Conservation (phyloP, 768 basidiomycete genomes). For the Galerina sulciceps region DNA sequence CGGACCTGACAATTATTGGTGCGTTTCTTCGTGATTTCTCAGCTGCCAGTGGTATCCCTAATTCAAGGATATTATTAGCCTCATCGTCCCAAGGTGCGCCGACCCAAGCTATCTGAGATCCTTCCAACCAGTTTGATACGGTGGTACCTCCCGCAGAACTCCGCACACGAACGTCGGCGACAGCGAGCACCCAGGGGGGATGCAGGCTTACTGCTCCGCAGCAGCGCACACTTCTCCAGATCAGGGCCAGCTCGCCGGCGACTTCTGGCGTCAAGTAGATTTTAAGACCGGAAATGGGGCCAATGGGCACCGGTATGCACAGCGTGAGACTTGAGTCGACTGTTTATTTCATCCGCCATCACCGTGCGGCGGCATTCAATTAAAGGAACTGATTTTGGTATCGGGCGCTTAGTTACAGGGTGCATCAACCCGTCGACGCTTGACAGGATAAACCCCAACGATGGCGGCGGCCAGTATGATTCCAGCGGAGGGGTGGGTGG, state of each 20-base stretch:
- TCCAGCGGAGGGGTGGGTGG: constrained; percentile 57
- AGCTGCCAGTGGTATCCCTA: no score
- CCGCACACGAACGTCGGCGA: constrained; percentile 59
- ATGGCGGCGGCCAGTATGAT: constrained; percentile 62
- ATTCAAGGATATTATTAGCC: constrained; percentile 24
- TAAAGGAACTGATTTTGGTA: not conserved
- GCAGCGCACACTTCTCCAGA: constrained; percentile 38
- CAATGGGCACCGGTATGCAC: constrained; percentile 46
- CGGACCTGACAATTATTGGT: constrained; percentile 49
- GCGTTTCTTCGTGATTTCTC: constrained; percentile 13
- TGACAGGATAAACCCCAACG: constrained; percentile 47
- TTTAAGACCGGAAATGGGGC: constrained; percentile 46
- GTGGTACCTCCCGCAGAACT: constrained; percentile 30
- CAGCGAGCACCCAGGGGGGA: constrained; percentile 59
- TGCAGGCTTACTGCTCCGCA: constrained; percentile 57
- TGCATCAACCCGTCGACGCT: constrained; percentile 52
- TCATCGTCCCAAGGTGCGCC: constrained; percentile 49
- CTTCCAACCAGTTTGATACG: constrained; percentile 5
- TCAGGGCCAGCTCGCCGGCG: constrained; percentile 48
- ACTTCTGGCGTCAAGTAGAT: constrained; percentile 56
- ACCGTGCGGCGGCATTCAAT: not conserved
- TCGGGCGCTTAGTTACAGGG: constrained; percentile 48
- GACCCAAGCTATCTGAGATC: not conserved
- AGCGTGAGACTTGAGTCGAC: constrained; percentile 46
- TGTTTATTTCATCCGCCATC: not conserved